phyloP scores from a whole-genome alignment of 169 alveolate genomes.

The Blepharisma undulans region DNA sequence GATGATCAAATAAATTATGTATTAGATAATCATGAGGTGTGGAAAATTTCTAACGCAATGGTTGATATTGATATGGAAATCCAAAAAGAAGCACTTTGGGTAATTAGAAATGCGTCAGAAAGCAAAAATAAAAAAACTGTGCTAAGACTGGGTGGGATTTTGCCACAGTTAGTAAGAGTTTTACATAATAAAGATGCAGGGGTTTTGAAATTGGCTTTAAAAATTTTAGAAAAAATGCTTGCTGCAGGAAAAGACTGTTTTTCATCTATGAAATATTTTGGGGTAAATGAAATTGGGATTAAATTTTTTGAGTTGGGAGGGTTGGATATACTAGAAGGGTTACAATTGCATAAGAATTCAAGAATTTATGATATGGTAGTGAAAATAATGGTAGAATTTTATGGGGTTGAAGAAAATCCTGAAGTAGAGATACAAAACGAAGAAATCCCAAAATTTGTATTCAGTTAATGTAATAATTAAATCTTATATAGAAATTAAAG shows the following conservation, averaged over 20 bases:
- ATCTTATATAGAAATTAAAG: no score
- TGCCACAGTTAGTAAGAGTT: not conserved
- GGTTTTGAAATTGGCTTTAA: constrained; percentile 88
- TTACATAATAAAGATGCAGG: constrained; percentile 80
- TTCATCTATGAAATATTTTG: not conserved
- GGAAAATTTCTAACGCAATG: not conserved
- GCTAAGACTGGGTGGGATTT: not conserved
- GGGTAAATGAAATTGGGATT: not conserved
- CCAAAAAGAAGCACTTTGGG: constrained; percentile 18
- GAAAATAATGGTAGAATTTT: not conserved
- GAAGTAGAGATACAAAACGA: not conserved
- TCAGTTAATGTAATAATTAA: not conserved
- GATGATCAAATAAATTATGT: constrained; percentile 43
- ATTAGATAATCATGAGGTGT: not conserved
- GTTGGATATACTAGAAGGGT: not conserved
- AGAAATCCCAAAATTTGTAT: not conserved
- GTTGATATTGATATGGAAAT: not conserved
- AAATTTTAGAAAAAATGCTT: constrained; percentile 88
- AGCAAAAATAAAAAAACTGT: not conserved
- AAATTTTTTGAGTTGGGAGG: constrained; percentile 24
- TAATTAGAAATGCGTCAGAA: not conserved
- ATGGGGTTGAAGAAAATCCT: constrained; percentile 14
- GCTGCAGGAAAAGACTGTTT: constrained; percentile 76
- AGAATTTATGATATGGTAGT: constrained; percentile 12
- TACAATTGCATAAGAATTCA: not conserved